Evolutionary conservation across 441 rosid species (phyloP).

Genomic region (Kokia cookei): DNA sequence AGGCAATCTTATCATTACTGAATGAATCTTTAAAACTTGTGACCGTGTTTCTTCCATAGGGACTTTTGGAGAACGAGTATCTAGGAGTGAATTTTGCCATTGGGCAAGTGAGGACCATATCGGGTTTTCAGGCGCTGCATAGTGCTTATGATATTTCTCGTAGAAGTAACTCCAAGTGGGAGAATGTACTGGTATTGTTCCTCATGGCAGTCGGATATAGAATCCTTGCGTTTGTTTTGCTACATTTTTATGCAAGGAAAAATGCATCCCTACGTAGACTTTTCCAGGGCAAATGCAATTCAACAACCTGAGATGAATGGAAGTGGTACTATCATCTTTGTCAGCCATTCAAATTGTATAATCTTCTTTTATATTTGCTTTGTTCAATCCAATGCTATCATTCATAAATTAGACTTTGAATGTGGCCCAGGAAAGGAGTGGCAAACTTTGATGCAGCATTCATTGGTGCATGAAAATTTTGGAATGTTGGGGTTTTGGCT

Average conservation of each 20-base stretch:
- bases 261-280: constrained; percentile 34
- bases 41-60: constrained; percentile 31
- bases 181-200: constrained; percentile 65
- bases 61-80: constrained; percentile 92
- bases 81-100: constrained; percentile 77
- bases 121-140: constrained; percentile 74
- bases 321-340: constrained; percentile 5
- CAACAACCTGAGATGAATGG: constrained; percentile 44
- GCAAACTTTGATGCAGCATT: background rate
- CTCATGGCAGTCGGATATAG: constrained; percentile 81
- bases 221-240: constrained; percentile 48
- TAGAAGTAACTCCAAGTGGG: constrained; percentile 73
- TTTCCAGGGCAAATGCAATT: constrained; percentile 34
- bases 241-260: constrained; percentile 58
- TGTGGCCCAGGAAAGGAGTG: background rate
- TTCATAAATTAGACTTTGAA: background rate
- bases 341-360: constrained; percentile 9
- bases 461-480: background rate
- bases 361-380: constrained; percentile 1
- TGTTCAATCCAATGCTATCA: background rate
- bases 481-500: background rate
- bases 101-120: constrained; percentile 87
- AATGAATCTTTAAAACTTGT: constrained; percentile 8
- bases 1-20: background rate
- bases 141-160: constrained; percentile 74